Evolutionary conservation across 2,329 filamentous ascomycete species (phyloP).

Genomic region (Colletotrichum falcatum): DNA sequence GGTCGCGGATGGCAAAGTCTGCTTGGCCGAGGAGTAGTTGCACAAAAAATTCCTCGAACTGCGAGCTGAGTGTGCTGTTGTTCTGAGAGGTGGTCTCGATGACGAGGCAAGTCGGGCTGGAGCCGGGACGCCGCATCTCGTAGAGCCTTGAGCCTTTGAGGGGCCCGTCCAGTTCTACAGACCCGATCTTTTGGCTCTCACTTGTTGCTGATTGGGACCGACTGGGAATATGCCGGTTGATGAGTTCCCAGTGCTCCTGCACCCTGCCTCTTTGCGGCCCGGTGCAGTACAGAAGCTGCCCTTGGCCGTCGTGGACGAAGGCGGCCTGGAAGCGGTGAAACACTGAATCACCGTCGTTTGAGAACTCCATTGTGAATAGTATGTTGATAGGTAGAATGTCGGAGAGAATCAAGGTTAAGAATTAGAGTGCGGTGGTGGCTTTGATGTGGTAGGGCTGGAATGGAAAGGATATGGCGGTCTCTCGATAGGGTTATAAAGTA

Average conservation of each 20-base stretch:
- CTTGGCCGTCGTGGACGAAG: conserved; percentile 36
- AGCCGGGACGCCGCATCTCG: conserved; percentile 17
- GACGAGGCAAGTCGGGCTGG: conserved; percentile 22
- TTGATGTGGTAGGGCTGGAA: conserved; percentile 1
- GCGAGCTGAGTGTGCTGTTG: conserved; percentile 8
- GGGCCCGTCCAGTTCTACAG: conserved; percentile 16
- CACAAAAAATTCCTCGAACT: conserved; percentile 31
- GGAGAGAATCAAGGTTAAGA: conserved; percentile 8
- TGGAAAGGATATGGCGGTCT: conserved; percentile 6
- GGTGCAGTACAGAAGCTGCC: conserved; percentile 30
- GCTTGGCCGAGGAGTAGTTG: conserved; percentile 31
- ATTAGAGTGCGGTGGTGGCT: conserved; percentile 8
- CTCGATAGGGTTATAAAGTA: conserved; percentile 14
- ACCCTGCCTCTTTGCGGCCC: conserved; percentile 26
- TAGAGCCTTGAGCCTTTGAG: conserved; percentile 25
- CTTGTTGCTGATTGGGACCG: conserved; percentile 3
- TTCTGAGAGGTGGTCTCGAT: conserved; percentile 18
- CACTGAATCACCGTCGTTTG: conserved; percentile 36
- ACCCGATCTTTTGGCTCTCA: conserved; percentile 14
- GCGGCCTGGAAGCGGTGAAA: conserved; percentile 39
- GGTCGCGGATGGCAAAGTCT: conserved; percentile 32
- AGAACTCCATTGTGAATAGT: conserved; percentile 36
- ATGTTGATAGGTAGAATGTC: not conserved
- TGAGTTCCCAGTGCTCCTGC: conserved; percentile 22
- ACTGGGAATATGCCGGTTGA: conserved; percentile 23